phyloP scores from a whole-genome alignment of 225 moss, liverwort and hornwort species.

The Sphagnum contortum region DNA sequence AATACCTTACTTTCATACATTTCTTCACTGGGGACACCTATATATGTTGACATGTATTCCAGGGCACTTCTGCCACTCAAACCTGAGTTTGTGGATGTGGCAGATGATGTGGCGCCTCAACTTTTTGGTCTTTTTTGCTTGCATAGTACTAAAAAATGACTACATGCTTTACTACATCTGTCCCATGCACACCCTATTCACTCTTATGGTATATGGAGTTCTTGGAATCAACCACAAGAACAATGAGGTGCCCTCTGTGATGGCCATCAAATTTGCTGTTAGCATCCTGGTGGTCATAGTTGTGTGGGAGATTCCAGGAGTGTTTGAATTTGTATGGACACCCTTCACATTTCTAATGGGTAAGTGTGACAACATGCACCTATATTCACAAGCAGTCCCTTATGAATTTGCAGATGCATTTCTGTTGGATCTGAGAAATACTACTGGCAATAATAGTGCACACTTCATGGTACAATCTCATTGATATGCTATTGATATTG shows the following conservation, averaged over 20 bases:
- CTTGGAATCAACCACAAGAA: constrained; percentile 82
- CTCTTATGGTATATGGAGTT: constrained; percentile 79
- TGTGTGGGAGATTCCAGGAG: constrained; percentile 93
- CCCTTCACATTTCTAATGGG: constrained; percentile 83
- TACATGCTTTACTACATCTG: constrained; percentile 99
- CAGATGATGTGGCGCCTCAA: constrained; percentile 99
- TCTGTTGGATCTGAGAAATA: neutral
- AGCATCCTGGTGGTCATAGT: constrained; percentile 49
- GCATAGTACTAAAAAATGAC: constrained; percentile 81
- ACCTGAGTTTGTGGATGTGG: constrained; percentile 3
- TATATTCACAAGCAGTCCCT: too few relatives aligned
- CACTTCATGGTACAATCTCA: neutral
- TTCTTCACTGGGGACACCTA: too few relatives aligned
- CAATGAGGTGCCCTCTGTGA: constrained; percentile 83
- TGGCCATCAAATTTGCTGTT: constrained; percentile 54
- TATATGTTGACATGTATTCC: too few relatives aligned
- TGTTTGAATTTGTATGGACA: constrained; percentile 77
- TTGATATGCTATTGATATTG: neutral
- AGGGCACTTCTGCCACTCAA: too few relatives aligned
- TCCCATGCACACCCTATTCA: constrained; percentile 99
- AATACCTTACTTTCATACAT: too few relatives aligned
- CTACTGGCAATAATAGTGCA: neutral
- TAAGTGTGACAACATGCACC: constrained; percentile 10
- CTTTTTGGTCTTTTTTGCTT: constrained; percentile 84
- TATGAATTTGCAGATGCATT: neutral